Evolutionary conservation across 2,329 filamentous ascomycete genomes (phyloP), one percentile per base, ranked within the genome.

Genomic region (Fusarium burgessii): DNA sequence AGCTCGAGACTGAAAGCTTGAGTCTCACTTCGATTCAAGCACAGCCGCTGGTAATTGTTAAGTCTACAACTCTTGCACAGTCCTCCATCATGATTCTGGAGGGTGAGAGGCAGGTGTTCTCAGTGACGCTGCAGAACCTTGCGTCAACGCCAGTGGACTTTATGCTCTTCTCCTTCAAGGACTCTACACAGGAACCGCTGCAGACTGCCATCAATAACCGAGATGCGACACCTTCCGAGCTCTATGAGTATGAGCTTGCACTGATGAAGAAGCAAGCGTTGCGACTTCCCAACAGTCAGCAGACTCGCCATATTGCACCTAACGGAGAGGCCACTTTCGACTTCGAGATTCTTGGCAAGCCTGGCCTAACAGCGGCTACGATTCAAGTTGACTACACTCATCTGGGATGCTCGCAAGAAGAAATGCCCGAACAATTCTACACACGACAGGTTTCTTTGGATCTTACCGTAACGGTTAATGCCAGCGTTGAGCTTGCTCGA

Each of bases 11-110:
- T 4, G 83, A 86, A 42, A 83, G 79, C 9, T 78, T 95, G 50
- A 84, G 86, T 27, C 85, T 97, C 43, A 93, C 89, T 56, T 93
- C 97, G 27, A 94, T 98, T 62, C 86, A 90, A 5, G 85, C 90
- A 46, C 94, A 98, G 78, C 96, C 96, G 9, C 82, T 93, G 6
- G 83, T 98, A 6, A 83, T 90, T 6, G 87, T 98, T 23, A 91
- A 93, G 76, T 91, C 91, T 11, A 92, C 91, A 6, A 93, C 92
- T 15, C 85, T 98, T 3, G 89, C 92, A 1, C 95, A 98, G 76
- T 93, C 92, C 25, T 93, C 94, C 13, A 84, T 97, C 38, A 98
- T 97, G 94, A 87, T 99, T 14, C 85, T 99, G 9, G 95, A 98
- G 82, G 96, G 96, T 45, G 95, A 99, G 80, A 88, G 88, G 25